Evolutionary conservation across 2,329 filamentous ascomycete genomes (phyloP), one percentile per base, ranked within the genome.

Genomic region (Didymella sp.): DNA sequence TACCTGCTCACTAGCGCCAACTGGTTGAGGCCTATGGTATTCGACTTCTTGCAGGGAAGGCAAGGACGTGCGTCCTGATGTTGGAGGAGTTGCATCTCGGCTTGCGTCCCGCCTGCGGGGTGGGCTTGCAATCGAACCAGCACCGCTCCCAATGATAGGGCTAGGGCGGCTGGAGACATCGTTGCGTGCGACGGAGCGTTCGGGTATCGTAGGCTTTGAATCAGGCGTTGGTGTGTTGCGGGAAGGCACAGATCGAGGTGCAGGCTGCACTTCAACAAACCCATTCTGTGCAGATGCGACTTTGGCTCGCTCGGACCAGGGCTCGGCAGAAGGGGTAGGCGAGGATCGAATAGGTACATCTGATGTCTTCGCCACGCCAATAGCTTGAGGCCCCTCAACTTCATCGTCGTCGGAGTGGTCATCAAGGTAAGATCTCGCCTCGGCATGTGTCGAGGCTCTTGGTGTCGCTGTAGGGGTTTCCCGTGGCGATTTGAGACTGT

Each of bases 311-410:
- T 63, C 61, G 33, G 51, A 25, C 22, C 56, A 45, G 7, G 52
- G 46, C 21, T 71, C 70, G 11, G 30, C 48, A 19, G 69, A 63
- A 31, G 73, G 68, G 12, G 70, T 69, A 12, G 72, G 68, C 2
- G 68, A 62, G 22, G 70, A 61, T 30, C 62, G 64, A 33, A 77
- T 73, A 13, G 71, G 71, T 15, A 73, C 61, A 61, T 80, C 73
- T 12, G 79, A 77, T 6, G 78, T 79, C 45, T 65, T 75, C 17
- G 78, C 79, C 35, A 80, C 67, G 44, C 79, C 78, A 59, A 80
- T 80, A 41, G 71, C 73, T 24, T 68, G 60, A 3, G 61, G 49
- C 24, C 58, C 63, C n/a, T 60, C 56, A 2, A 60, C 28, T 6
- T 57, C 48, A 17, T 75, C 69, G 4, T 73, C 67, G 11, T 74